A percentile compares a stretch with the other conserved stretches of the same genome.
These are phyloP conservation scores for Fusarium xylarioides DNA, from an alignment of 2,329 filamentous ascomycete genomes.

Conservation along the genomic window DNA sequence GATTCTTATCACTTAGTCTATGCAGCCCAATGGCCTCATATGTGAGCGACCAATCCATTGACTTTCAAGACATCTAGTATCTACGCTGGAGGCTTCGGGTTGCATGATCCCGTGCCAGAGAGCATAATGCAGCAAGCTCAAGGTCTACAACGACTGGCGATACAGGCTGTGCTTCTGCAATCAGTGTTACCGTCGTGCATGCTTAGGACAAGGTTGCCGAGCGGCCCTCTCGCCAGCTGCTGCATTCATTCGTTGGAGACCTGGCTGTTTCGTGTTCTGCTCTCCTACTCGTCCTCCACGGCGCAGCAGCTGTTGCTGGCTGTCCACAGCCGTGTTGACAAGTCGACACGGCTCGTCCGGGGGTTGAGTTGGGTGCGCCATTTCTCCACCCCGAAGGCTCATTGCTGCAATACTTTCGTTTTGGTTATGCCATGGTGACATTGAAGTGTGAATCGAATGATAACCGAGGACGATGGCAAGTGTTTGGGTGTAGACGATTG, in stretches of 20 bases:
- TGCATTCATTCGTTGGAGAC: conserved; percentile 24
- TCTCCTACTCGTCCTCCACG: conserved; percentile 20
- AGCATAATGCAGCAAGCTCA: conserved; percentile 26
- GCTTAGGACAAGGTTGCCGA: conserved; percentile 31
- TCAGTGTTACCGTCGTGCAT: conserved; percentile 33
- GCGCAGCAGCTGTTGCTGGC: conserved; percentile 17
- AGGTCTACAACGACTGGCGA: conserved; percentile 23
- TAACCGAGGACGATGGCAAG: neutral
- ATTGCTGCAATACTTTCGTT: conserved; percentile 32
- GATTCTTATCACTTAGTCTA: conserved; percentile 11
- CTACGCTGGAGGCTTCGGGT: neutral
- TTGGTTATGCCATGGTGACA: conserved; percentile 23
- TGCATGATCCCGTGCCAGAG: conserved; percentile 9
- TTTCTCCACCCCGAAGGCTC: conserved; percentile 38
- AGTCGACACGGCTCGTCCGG: conserved; percentile 32
- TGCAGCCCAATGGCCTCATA: conserved; percentile 29
- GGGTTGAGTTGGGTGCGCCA: conserved; percentile 38
- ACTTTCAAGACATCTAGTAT: conserved; percentile 14
- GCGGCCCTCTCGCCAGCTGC: conserved; percentile 19
- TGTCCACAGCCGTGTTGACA: conserved; percentile 38
- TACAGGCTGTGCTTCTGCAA: conserved; percentile 31
- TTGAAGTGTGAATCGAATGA: neutral
- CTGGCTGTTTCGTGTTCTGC: conserved; percentile 30
- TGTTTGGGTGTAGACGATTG: conserved; percentile 16
- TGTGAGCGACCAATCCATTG: conserved; percentile 6